Conservation (phyloP, 169 alveolate genomes). For the Eimeria brunetti region DNA sequence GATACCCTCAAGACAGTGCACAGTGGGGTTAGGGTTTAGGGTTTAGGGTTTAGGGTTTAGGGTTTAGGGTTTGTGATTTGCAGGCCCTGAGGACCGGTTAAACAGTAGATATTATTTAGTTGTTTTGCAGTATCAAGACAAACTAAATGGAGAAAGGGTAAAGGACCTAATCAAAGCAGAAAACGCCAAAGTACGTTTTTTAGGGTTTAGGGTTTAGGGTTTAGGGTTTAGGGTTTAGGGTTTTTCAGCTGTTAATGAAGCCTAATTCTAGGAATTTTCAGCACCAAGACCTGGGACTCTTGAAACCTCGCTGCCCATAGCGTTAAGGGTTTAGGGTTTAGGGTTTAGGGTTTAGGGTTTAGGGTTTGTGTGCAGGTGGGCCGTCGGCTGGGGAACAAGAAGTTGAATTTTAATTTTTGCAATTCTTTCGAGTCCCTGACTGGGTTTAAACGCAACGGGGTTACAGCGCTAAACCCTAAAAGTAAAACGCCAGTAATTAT, state of each 20-base stretch:
- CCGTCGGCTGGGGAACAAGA: conserved; percentile 78
- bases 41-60: conserved; percentile 19
- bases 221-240: conserved; percentile 51
- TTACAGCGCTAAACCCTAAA: conserved; percentile 20
- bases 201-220: conserved; percentile 42
- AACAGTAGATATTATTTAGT: conserved; percentile 12
- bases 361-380: conserved; percentile 63
- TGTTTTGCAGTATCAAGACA: not conserved
- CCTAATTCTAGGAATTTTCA: too few species aligned
- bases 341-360: conserved; percentile 20
- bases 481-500: conserved; percentile 10
- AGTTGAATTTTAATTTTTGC: conserved; percentile 54
- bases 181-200: not conserved
- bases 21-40: conserved; percentile 80
- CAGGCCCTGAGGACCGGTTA: conserved; percentile 1
- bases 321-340: conserved; percentile 17
- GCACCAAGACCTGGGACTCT: not conserved
- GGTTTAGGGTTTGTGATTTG: not conserved
- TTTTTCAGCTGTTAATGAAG: too few species aligned
- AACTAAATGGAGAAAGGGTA: conserved; percentile 55
- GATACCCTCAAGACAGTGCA: too few species aligned
- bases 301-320: not conserved
- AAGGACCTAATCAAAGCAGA: conserved; percentile 16
- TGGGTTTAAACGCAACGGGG: conserved; percentile 53
- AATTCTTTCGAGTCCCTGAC: conserved; percentile 32